phyloP scores from a whole-genome alignment of 75 land plant species.

The Chamaecyparis obtusa region DNA sequence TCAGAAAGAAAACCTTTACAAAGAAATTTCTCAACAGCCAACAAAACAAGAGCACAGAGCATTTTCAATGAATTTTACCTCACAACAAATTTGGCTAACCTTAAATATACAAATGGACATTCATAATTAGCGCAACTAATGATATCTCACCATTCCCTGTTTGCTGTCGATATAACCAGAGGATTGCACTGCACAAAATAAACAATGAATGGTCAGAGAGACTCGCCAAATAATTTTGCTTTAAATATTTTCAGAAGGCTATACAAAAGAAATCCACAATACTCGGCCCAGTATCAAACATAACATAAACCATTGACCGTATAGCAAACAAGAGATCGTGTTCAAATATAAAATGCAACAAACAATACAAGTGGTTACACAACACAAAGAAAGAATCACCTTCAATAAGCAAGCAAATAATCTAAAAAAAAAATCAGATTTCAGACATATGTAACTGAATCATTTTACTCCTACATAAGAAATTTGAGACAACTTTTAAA shows the following conservation, averaged over 20 bases:
- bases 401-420: background rate
- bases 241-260: background rate
- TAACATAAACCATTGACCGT: background rate
- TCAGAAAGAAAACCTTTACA: background rate
- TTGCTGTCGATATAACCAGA: slow-evolving; percentile 73
- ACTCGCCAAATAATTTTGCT: background rate
- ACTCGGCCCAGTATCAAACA: background rate
- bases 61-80: background rate
- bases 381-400: too few species aligned
- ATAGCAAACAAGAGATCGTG: too few species aligned
- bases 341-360: too few species aligned
- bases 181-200: slow-evolving; percentile 60
- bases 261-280: background rate
- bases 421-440: background rate
- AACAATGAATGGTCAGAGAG: background rate
- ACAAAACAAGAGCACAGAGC: background rate
- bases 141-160: slow-evolving; percentile 56
- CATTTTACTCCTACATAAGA: background rate
- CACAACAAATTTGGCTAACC: background rate
- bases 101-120: too few species aligned
- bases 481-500: background rate
- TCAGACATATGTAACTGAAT: background rate
- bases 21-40: background rate
- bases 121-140: background rate
- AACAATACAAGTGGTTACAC: too few species aligned